phyloP scores from a whole-genome alignment of 2,329 filamentous ascomycete genomes.

The Ophiostoma pallidulum region DNA sequence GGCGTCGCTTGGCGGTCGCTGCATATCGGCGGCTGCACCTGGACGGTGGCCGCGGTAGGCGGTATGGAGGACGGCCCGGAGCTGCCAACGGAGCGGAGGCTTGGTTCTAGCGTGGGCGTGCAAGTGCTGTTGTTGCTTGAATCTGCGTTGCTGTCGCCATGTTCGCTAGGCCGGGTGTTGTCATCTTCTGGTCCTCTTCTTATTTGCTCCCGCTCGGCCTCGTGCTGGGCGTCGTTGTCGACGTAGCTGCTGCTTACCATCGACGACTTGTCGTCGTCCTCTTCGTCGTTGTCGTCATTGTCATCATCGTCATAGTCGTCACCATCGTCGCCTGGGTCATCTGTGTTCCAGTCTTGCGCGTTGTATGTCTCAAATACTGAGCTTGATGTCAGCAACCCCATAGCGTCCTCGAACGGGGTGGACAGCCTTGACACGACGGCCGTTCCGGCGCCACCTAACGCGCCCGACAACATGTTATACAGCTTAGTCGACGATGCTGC shows the following conservation, averaged over 20 bases:
- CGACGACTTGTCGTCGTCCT: not conserved
- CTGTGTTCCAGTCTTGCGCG: not conserved
- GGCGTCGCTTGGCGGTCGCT: too few relatives aligned
- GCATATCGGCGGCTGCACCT: too few relatives aligned
- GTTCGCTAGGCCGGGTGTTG: too few relatives aligned
- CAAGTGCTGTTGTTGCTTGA: not conserved
- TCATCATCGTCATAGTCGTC: conserved; percentile 18
- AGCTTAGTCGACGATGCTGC: conserved; percentile 28
- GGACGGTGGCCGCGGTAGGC: too few relatives aligned
- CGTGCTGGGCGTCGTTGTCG: not conserved
- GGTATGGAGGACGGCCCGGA: too few relatives aligned
- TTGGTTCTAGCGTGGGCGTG: conserved; percentile 7
- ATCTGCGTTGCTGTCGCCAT: not conserved
- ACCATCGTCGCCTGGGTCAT: conserved; percentile 6
- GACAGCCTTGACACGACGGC: conserved; percentile 33
- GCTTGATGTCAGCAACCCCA: conserved; percentile 10
- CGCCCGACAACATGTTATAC: conserved; percentile 47
- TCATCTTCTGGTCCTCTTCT: too few relatives aligned
- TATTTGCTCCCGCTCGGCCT: not conserved
- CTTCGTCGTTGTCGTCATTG: not conserved
- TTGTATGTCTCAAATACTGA: not conserved
- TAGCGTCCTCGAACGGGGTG: conserved; percentile 21
- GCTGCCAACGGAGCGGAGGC: too few relatives aligned
- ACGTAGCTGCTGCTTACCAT: conserved; percentile 20
- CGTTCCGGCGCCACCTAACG: conserved; percentile 41